These are phyloP conservation scores for Dillenia turbinata DNA, from an alignment of 164 flowering plant genomes.

Conservation along the genomic window DNA sequence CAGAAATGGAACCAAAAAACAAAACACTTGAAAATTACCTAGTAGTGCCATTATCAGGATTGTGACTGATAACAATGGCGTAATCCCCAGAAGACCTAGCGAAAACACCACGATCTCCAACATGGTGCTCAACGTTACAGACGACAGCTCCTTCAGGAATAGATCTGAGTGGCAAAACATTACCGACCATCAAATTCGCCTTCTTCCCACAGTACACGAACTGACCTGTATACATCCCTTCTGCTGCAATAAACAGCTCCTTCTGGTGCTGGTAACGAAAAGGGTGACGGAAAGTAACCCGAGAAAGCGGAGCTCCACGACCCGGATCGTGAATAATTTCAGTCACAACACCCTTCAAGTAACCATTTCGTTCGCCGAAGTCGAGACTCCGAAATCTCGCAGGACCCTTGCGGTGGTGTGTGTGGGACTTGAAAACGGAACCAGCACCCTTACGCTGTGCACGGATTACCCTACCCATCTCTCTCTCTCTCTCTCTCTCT, in stretches of 20 bases:
- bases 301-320: constrained; percentile 56
- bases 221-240: constrained; percentile 60
- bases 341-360: constrained; percentile 48
- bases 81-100: constrained; percentile 58
- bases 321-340: constrained; percentile 60
- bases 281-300: constrained; percentile 54
- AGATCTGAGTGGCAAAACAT: constrained; percentile 49
- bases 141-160: constrained; percentile 63
- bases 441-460: too few relatives aligned
- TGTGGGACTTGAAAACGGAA: too few relatives aligned
- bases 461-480: too few relatives aligned
- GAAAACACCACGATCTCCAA: constrained; percentile 51
- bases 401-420: constrained; percentile 55
- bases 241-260: constrained; percentile 64
- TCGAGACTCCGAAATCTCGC: constrained; percentile 54
- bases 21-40: constrained; percentile 18
- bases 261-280: constrained; percentile 59
- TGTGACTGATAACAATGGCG: constrained; percentile 48
- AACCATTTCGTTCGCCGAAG: constrained; percentile 59
- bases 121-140: constrained; percentile 62
- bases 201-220: constrained; percentile 59
- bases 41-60: constrained; percentile 51
- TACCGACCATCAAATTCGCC: constrained; percentile 52
- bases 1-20: background rate
- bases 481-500: too few relatives aligned